Evolutionary conservation across 2,329 filamentous ascomycete genomes (phyloP).

Genomic region (Fusarium abutilonis): DNA sequence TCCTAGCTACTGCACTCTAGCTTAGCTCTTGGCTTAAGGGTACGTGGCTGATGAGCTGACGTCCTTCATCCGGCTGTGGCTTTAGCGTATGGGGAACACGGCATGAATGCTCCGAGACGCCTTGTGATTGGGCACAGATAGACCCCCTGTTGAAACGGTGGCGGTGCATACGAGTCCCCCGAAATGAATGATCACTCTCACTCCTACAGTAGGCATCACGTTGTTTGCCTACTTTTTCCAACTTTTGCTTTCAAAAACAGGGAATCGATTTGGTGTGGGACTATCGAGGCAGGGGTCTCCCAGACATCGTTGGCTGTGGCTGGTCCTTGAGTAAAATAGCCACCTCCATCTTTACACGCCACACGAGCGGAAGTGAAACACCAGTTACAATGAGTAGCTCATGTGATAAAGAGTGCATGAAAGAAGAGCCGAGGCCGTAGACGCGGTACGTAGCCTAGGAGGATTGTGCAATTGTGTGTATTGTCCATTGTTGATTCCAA

Average conservation of each 20-base stretch:
- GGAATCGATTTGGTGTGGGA: constrained; percentile 31
- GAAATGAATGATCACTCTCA: constrained; percentile 35
- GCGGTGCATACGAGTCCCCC: constrained; percentile 33
- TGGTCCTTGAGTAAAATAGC: constrained; percentile 15
- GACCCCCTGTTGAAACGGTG: constrained; percentile 11
- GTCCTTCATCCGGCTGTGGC: constrained; percentile 37
- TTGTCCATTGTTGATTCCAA: constrained; percentile 11
- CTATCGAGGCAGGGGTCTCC: constrained; percentile 21
- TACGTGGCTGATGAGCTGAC: constrained; percentile 2
- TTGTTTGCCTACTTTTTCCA: constrained; percentile 36
- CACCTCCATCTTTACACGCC: constrained; percentile 27
- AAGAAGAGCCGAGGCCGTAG: background rate
- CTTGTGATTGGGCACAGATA: constrained; percentile 14
- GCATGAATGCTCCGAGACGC: constrained; percentile 31
- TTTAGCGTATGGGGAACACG: constrained; percentile 26
- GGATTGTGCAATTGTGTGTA: background rate
- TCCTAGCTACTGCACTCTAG: constrained; percentile 19
- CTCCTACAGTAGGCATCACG: constrained; percentile 19
- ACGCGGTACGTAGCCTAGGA: background rate
- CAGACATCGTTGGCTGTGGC: constrained; percentile 30
- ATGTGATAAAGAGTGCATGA: constrained; percentile 9
- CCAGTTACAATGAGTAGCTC: constrained; percentile 5
- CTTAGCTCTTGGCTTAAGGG: too few species aligned
- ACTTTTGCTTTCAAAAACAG: constrained; percentile 37
- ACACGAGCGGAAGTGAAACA: constrained; percentile 36